Evolutionary conservation across 2,329 filamentous ascomycete genomes (phyloP), one percentile per base, ranked within the genome.

Genomic region (Ophiostoma tasmaniense): DNA sequence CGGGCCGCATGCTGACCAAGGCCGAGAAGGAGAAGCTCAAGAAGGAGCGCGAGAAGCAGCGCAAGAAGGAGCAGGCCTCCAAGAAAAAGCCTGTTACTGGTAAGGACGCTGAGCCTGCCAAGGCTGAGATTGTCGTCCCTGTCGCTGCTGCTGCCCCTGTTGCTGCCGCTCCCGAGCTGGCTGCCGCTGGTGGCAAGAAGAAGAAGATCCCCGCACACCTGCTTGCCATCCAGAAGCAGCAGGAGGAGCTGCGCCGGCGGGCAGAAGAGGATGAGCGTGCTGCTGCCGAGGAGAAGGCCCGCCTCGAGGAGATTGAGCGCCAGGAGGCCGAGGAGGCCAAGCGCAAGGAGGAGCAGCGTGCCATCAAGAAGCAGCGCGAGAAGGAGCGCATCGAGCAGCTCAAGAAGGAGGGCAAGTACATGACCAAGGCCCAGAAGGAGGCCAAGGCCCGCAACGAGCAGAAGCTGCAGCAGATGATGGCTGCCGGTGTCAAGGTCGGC

Each of bases 21-120:
- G 95, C 96, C 70, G 93, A 99, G 82, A 99, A 99, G 83, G 95
- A 99, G 79, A 96, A 92, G 80, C 85, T 94, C 76, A 98, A 94
- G 85, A 99, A 97, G 82, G 95, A 99, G 82, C 89, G 92, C 71
- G 95, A 99, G 83, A 99, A 99, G 87, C 91, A 95, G 81, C 86
- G 93, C 74, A 99, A 99, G 83, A 99, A 93, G 87, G 95, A 99
- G 80, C 90, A 98, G 89, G 92, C 92, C 73, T 88, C 90, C 35
- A 92, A 93, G 82, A 96, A 96, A 84, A 96, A 95, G 81, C 80
- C 84, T 37, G 75, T 80, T 17, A 80, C 71, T 25, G 64, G 59
- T 22, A 66, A 87, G 78, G 59, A 30, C 11, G 59, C 61, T 3
- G 61, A 64, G 61, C 61, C 61, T 1, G 61, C 33, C 37, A 68